Percentiles rank a stretch among this genome's conserved stretches.
Evolutionary conservation across 1,284 basidiomycete genomes (phyloP).

Genomic region (Austroboletus rostrupii): DNA sequence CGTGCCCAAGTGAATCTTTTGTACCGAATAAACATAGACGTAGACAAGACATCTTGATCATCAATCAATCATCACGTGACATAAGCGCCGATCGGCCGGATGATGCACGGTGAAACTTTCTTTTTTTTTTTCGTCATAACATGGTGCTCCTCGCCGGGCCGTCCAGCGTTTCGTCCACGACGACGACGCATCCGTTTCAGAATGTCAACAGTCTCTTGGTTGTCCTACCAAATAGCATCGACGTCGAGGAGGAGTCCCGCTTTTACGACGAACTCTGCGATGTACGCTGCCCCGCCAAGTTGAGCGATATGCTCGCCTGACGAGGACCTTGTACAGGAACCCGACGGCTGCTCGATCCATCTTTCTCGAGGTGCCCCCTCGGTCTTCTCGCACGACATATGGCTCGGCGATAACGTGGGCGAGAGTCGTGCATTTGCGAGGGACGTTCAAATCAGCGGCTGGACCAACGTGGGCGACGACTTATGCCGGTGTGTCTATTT

Average conservation of each 20-base stretch:
- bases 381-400: constrained; percentile 59
- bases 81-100: neutral
- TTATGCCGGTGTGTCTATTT: constrained; percentile 55
- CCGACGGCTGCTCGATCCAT: constrained; percentile 17
- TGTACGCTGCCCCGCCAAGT: constrained; percentile 19
- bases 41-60: neutral
- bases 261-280: constrained; percentile 47
- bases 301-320: neutral
- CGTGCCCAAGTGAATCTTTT: neutral
- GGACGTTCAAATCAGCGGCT: constrained; percentile 60
- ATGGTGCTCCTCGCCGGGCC: neutral
- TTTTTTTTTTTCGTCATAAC: neutral
- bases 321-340: constrained; percentile 15
- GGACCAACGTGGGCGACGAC: constrained; percentile 67
- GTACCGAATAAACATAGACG: neutral
- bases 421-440: constrained; percentile 53
- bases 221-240: constrained; percentile 34
- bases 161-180: neutral
- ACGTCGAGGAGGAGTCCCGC: constrained; percentile 45
- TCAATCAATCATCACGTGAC: constrained; percentile 9
- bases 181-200: constrained; percentile 20
- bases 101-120: no score
- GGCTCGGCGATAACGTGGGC: constrained; percentile 57
- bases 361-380: constrained; percentile 45
- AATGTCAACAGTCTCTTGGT: constrained; percentile 24